Conservation (phyloP, 106 monocot species). For the Dendrobium nobile region DNA sequence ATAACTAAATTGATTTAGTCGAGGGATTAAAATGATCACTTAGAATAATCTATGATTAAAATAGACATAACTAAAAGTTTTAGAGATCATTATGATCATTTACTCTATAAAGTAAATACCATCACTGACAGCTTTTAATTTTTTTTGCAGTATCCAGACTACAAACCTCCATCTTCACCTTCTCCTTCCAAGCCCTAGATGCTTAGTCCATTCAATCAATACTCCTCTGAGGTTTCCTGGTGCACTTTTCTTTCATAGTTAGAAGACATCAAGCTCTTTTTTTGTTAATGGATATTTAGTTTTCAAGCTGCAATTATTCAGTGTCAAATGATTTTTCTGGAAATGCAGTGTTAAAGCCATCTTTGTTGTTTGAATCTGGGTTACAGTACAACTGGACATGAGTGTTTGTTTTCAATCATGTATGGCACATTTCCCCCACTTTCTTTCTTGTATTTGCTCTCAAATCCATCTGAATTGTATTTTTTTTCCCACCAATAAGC, state of each 20-base stretch:
- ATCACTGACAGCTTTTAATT: background rate
- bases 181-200: slow-evolving; percentile 27
- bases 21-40: no score
- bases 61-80: no score
- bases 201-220: background rate
- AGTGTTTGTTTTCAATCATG: background rate
- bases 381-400: no score
- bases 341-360: background rate
- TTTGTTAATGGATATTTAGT: background rate
- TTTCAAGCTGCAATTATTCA: background rate
- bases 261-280: background rate
- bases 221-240: background rate
- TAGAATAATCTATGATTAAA: no score
- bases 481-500: background rate
- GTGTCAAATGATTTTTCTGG: background rate
- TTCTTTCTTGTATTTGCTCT: background rate
- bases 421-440: background rate
- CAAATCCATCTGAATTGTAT: background rate
- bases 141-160: slow-evolving; percentile 40
- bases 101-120: background rate
- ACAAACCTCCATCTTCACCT: slow-evolving; percentile 39
- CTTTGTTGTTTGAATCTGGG: no score
- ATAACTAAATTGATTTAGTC: no score
- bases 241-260: background rate
- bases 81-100: no score